Conservation (phyloP, 1,284 basidiomycete species). For the Neonothopanus nambi region DNA sequence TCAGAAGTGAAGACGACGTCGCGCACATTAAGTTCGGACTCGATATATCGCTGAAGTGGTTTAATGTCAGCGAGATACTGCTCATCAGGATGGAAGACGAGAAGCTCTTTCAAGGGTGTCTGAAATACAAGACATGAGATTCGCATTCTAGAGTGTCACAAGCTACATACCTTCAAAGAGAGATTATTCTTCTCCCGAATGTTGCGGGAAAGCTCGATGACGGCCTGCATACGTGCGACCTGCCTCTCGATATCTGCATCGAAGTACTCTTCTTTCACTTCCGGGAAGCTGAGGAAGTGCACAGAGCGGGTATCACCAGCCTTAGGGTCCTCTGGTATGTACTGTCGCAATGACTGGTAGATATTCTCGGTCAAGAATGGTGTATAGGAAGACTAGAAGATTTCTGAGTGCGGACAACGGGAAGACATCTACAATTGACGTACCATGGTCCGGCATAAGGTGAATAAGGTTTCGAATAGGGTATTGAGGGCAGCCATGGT, state of each 20-base stretch:
- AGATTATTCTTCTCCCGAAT: slow-evolving; percentile 89
- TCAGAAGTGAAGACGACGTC: slow-evolving; percentile 89
- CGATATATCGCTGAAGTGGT: slow-evolving; percentile 86
- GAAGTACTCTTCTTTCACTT: slow-evolving; percentile 93
- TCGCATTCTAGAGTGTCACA: background rate
- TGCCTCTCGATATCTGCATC: slow-evolving; percentile 95
- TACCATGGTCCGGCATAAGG: slow-evolving; percentile 93
- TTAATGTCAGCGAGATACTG: slow-evolving; percentile 88
- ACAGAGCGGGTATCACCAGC: slow-evolving; percentile 86
- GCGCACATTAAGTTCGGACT: slow-evolving; percentile 95
- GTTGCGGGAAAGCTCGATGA: slow-evolving; percentile 91
- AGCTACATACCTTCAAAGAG: slow-evolving; percentile 76
- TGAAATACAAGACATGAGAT: slow-evolving; percentile 28
- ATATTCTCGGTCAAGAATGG: slow-evolving; percentile 98
- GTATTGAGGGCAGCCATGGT: slow-evolving; percentile 92
- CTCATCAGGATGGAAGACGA: slow-evolving; percentile 90
- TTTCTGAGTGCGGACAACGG: slow-evolving; percentile 11
- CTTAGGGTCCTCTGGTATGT: slow-evolving; percentile 75
- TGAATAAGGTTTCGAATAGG: slow-evolving; percentile 93
- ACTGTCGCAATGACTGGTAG: slow-evolving; percentile 88
- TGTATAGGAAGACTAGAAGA: slow-evolving; percentile 89
- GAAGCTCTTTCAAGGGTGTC: slow-evolving; percentile 91
- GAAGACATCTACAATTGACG: background rate
- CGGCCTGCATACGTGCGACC: slow-evolving; percentile 91
- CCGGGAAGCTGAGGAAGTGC: slow-evolving; percentile 95